Conservation (phyloP, 148 eudicot genomes). For the Amaranthus hypochondriacus region DNA sequence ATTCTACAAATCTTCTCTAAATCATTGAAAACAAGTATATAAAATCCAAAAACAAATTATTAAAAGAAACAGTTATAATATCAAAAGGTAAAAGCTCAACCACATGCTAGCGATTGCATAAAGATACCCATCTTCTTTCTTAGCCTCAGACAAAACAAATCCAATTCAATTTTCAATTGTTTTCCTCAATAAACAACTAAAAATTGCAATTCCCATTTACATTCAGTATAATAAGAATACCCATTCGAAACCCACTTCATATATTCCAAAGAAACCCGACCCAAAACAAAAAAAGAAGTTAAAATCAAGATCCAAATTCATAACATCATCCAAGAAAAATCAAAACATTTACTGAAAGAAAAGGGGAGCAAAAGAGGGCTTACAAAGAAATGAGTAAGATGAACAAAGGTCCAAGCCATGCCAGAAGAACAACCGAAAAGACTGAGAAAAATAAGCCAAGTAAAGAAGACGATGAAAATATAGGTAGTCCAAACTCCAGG, state of each 20-base stretch:
- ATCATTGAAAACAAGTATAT: not conserved
- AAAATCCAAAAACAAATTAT: not conserved
- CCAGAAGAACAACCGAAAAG: constrained; percentile 65
- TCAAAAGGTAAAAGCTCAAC: not conserved
- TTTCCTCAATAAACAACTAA: no score
- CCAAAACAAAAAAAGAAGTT: no score
- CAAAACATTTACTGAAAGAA: not conserved
- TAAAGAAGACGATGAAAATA: constrained; percentile 62
- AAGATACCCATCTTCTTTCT: not conserved
- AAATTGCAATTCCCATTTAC: no score
- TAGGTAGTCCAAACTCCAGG: constrained; percentile 83
- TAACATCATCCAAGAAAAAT: not conserved
- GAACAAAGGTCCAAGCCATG: constrained; percentile 78
- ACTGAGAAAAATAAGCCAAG: constrained; percentile 69
- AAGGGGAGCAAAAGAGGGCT: not conserved
- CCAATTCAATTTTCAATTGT: no score
- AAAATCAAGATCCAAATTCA: not conserved
- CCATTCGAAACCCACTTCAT: no score
- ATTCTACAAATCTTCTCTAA: not conserved
- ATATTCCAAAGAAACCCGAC: no score
- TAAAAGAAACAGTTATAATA: not conserved
- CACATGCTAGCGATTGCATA: not conserved
- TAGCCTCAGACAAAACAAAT: not conserved
- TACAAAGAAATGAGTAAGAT: constrained; percentile 64
- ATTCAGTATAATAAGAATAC: no score